phyloP scores from a whole-genome alignment of 2,329 filamentous ascomycete genomes.

The Aspergillus sclerotialis region DNA sequence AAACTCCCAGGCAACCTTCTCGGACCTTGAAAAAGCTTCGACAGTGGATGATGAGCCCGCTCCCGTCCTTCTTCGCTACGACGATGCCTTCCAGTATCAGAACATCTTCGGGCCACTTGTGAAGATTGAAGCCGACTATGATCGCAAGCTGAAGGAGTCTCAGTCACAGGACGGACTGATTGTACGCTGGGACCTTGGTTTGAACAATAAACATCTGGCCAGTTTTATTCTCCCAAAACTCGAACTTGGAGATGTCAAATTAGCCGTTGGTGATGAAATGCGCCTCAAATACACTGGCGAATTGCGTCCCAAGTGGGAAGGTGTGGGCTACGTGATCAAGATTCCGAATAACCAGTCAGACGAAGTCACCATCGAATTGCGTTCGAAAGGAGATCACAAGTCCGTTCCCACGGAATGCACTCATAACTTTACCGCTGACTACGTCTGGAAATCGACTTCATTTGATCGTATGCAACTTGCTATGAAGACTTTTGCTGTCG shows the following conservation, averaged over 20 bases:
- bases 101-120: slow-evolving; percentile 97
- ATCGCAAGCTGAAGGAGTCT: slow-evolving; percentile 96
- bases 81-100: slow-evolving; percentile 97
- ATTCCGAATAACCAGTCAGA: slow-evolving; percentile 99
- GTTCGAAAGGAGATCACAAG: slow-evolving; percentile 92
- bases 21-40: slow-evolving; percentile 83
- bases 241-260: slow-evolving; percentile 93
- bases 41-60: slow-evolving; percentile 93
- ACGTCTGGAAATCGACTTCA: slow-evolving; percentile 98
- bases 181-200: slow-evolving; percentile 87
- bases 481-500: slow-evolving; percentile 98
- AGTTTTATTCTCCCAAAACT: slow-evolving; percentile 96
- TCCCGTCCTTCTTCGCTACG: slow-evolving; percentile 86
- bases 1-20: slow-evolving; percentile 77
- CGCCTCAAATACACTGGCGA: slow-evolving; percentile 93
- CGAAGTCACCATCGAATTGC: slow-evolving; percentile 89
- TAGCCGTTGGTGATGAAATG: slow-evolving; percentile 98
- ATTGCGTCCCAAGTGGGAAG: slow-evolving; percentile 86
- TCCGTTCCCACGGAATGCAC: slow-evolving; percentile 92
- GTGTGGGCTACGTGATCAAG: slow-evolving; percentile 97
- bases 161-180: slow-evolving; percentile 94
- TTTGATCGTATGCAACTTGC: slow-evolving; percentile 99
- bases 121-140: slow-evolving; percentile 98
- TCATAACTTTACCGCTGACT: slow-evolving; percentile 96
- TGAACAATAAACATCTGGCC: slow-evolving; percentile 96